A percentile compares a stretch with the other conserved stretches of the same genome.
These are phyloP conservation scores for Botryotinia narcissicola DNA, from an alignment of 2,329 filamentous ascomycete species.

Conservation along the genomic window DNA sequence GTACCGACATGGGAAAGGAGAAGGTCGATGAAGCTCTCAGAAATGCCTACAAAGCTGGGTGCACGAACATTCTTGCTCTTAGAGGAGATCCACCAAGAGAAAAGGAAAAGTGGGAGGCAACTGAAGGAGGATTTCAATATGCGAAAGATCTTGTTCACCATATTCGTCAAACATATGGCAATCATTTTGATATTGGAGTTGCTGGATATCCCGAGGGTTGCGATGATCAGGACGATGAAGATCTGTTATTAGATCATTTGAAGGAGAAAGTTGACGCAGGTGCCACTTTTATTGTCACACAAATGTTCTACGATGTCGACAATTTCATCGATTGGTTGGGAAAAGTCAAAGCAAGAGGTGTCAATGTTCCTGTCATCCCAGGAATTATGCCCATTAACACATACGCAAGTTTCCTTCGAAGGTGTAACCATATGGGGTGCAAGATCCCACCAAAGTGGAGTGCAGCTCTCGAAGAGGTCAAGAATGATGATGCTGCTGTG, in stretches of 20 bases:
- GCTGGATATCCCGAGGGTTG: constrained; percentile 95
- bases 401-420: constrained; percentile 85
- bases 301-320: constrained; percentile 99
- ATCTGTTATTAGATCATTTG: constrained; percentile 81
- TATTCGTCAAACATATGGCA: constrained; percentile 73
- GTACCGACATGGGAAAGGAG: constrained; percentile 93
- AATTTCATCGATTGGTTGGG: constrained; percentile 90
- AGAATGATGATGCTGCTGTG: constrained; percentile 93
- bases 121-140: constrained; percentile 84
- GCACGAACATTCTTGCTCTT: constrained; percentile 94
- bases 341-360: constrained; percentile 81
- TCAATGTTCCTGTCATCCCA: constrained; percentile 77
- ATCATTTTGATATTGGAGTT: constrained; percentile 96
- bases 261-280: constrained; percentile 97
- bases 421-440: constrained; percentile 89
- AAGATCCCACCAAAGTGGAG: constrained; percentile 79
- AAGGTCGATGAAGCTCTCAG: constrained; percentile 87
- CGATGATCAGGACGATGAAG: constrained; percentile 87
- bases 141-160: constrained; percentile 81
- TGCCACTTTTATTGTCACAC: constrained; percentile 90
- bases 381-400: constrained; percentile 95
- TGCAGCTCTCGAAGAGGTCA: constrained; percentile 80
- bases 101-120: constrained; percentile 88
- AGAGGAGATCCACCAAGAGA: constrained; percentile 92
- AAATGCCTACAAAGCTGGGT: constrained; percentile 89